A percentile compares a stretch with the other conserved stretches of the same genome.
phyloP scores from a whole-genome alignment of 2,329 filamentous ascomycete genomes.

The Cercospora canescens region DNA sequence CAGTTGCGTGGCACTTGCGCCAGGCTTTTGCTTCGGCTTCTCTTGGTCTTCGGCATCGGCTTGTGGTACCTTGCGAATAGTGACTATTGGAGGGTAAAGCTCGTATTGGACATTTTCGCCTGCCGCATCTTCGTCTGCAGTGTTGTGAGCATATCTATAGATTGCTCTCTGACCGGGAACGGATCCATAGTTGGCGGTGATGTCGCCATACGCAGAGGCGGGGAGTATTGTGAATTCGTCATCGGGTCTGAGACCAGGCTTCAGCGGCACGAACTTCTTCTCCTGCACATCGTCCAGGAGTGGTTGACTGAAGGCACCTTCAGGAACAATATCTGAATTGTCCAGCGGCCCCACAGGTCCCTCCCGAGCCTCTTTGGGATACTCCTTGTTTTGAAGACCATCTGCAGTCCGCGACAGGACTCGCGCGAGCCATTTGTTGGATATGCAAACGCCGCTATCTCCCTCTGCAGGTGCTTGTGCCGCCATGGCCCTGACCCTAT shows the following conservation, averaged over 20 bases:
- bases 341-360: constrained; percentile 77
- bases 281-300: constrained; percentile 26
- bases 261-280: constrained; percentile 67
- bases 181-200: constrained; percentile 80
- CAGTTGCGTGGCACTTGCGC: constrained; percentile 36
- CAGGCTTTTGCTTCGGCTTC: not conserved
- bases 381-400: constrained; percentile 55
- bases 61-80: constrained; percentile 74
- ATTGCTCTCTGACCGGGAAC: constrained; percentile 66
- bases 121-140: constrained; percentile 57
- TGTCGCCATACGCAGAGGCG: constrained; percentile 75
- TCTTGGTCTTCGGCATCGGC: constrained; percentile 11
- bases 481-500: constrained; percentile 63
- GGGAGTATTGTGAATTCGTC: constrained; percentile 78
- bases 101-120: constrained; percentile 75
- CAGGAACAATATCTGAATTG: constrained; percentile 73
- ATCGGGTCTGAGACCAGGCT: constrained; percentile 62
- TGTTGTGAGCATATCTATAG: constrained; percentile 75
- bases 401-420: constrained; percentile 67
- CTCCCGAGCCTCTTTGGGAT: constrained; percentile 60
- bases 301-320: constrained; percentile 31
- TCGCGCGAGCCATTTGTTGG: constrained; percentile 73
- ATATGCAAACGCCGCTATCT: constrained; percentile 76
- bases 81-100: constrained; percentile 80
- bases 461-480: constrained; percentile 61